Percentiles rank a stretch among this genome's conserved stretches.
These are phyloP conservation scores for Castanea crenata DNA, from an alignment of 306 rosid species.

Conservation along the genomic window DNA sequence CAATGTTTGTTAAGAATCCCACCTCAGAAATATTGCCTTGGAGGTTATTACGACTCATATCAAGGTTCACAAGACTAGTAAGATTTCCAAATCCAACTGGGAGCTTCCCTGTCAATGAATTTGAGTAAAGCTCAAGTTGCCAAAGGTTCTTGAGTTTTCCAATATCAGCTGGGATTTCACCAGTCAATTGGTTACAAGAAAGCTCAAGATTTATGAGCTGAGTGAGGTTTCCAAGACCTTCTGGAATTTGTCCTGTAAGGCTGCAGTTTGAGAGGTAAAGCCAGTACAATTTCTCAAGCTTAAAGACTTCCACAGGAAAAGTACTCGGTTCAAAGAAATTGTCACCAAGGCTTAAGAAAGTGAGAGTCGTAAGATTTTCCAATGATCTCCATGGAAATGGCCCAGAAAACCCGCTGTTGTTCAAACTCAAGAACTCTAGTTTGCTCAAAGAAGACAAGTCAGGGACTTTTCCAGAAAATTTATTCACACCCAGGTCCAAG, in stretches of 20 bases:
- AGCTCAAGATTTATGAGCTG: constrained; percentile 66
- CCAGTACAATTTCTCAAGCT: constrained; percentile 67
- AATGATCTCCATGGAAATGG: constrained; percentile 83
- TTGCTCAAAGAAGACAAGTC: constrained; percentile 54
- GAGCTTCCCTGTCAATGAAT: constrained; percentile 50
- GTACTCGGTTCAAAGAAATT: constrained; percentile 36
- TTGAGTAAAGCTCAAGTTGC: constrained; percentile 64
- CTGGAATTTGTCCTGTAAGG: constrained; percentile 59
- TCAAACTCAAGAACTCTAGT: constrained; percentile 51
- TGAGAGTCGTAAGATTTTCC: constrained; percentile 47
- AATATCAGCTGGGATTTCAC: constrained; percentile 67
- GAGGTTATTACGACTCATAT: constrained; percentile 54
- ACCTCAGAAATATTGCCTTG: constrained; percentile 75
- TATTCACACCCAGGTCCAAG: constrained; percentile 66
- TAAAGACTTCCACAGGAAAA: constrained; percentile 57
- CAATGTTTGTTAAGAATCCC: constrained; percentile 41
- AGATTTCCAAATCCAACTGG: constrained; percentile 72
- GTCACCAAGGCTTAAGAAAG: constrained; percentile 80
- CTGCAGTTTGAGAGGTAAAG: constrained; percentile 74
- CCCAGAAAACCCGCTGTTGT: constrained; percentile 63
- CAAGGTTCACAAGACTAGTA: constrained; percentile 51
- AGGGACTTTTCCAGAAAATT: constrained; percentile 58
- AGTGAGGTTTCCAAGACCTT: constrained; percentile 65
- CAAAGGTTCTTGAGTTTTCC: constrained; percentile 46
- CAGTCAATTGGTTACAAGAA: constrained; percentile 49